phyloP scores from a whole-genome alignment of 2,329 filamentous ascomycete species.

The Ilyonectria robusta region DNA sequence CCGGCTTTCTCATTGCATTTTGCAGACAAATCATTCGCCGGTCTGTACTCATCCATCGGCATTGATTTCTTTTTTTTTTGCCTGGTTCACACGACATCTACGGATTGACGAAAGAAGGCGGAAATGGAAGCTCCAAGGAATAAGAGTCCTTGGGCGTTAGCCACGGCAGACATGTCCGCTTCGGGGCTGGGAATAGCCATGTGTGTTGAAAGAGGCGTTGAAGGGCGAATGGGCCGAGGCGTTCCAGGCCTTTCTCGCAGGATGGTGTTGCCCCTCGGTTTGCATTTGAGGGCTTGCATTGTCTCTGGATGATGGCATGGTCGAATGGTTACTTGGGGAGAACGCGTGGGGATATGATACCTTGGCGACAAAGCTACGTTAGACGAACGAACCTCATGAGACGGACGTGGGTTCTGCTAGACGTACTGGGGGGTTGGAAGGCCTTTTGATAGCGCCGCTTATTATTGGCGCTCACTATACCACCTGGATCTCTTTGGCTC shows the following conservation, averaged over 20 bases:
- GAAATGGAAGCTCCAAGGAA: slow-evolving; percentile 42
- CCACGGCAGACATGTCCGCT: slow-evolving; percentile 46
- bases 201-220: slow-evolving; percentile 38
- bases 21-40: slow-evolving; percentile 40
- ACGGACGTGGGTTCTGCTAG: slow-evolving; percentile 44
- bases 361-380: slow-evolving; percentile 54
- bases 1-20: slow-evolving; percentile 41
- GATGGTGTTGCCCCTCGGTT: slow-evolving; percentile 43
- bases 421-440: slow-evolving; percentile 40
- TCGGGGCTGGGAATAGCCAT: slow-evolving; percentile 39
- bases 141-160: slow-evolving; percentile 43
- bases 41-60: slow-evolving; percentile 49
- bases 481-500: slow-evolving; percentile 29
- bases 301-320: slow-evolving; percentile 45
- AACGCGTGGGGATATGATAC: slow-evolving; percentile 52
- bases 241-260: slow-evolving; percentile 46
- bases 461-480: slow-evolving; percentile 14
- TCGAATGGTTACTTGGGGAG: slow-evolving; percentile 42
- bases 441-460: slow-evolving; percentile 23
- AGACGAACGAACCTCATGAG: slow-evolving; percentile 51
- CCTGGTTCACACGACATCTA: slow-evolving; percentile 50
- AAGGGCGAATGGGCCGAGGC: slow-evolving; percentile 40
- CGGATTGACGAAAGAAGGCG: slow-evolving; percentile 48
- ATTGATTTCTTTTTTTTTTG: slow-evolving; percentile 51
- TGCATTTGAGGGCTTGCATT: slow-evolving; percentile 48